Conservation (phyloP, 163 green algal species). For the Botryococcus braunii region DNA sequence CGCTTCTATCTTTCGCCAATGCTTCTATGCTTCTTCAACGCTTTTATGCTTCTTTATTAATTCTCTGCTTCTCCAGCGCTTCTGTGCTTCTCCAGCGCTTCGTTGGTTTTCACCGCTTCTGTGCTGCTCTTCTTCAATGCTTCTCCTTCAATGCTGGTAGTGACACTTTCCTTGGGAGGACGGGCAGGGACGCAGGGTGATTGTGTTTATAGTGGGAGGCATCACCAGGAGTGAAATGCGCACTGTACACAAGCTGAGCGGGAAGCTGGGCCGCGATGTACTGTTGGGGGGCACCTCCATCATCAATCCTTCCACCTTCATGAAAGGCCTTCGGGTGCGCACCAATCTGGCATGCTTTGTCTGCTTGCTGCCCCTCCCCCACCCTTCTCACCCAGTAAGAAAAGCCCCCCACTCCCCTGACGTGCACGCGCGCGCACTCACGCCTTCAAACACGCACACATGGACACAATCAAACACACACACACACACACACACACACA, state of each 20-base stretch:
- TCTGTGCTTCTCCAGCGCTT: background rate
- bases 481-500: too few relatives aligned
- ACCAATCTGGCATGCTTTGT: too few relatives aligned
- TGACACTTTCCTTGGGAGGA: background rate
- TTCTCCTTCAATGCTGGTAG: background rate
- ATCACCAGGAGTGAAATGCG: constrained; percentile 60
- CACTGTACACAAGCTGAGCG: constrained; percentile 41
- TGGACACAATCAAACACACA: too few relatives aligned
- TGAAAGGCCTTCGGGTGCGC: constrained; percentile 41
- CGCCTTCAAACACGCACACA: too few relatives aligned
- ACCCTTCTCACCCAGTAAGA: too few relatives aligned
- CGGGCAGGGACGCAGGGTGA: constrained; percentile 40
- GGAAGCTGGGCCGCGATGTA: constrained; percentile 52
- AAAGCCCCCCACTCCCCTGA: too few relatives aligned
- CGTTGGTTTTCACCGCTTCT: background rate
- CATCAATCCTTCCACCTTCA: constrained; percentile 52
- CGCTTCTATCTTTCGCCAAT: too few relatives aligned
- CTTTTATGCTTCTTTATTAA: too few relatives aligned
- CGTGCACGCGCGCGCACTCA: too few relatives aligned
- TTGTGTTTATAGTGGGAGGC: constrained; percentile 84
- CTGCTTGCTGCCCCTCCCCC: too few relatives aligned
- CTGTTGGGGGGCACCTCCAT: constrained; percentile 64
- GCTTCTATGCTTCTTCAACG: too few relatives aligned
- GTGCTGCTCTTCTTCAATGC: background rate
- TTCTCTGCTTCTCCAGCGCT: background rate